Conservation (phyloP, 345 rosid species). For the Punica granatum region DNA sequence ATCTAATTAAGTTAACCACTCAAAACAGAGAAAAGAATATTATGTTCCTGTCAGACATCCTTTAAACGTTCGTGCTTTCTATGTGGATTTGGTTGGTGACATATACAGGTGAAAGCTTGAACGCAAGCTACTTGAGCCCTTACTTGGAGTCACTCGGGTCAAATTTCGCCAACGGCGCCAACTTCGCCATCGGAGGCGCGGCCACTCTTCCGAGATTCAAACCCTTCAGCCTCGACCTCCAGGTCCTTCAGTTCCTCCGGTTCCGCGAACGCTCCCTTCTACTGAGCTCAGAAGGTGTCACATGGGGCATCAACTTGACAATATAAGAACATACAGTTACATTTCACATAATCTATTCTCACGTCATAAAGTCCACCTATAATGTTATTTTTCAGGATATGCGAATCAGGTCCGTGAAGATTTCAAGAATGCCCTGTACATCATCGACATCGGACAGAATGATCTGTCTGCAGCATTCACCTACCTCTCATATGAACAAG, state of each 20-base stretch:
- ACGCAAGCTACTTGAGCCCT: conserved; percentile 23
- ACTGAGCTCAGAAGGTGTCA: conserved; percentile 21
- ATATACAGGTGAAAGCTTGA: conserved; percentile 35
- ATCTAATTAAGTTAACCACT: no score
- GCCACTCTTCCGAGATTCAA: conserved; percentile 21
- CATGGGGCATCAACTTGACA: not conserved
- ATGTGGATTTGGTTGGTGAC: no score
- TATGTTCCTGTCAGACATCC: no score
- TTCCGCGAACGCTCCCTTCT: conserved; percentile 31
- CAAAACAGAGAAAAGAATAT: no score
- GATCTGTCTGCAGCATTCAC: conserved; percentile 34
- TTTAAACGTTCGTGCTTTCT: not conserved
- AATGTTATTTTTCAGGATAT: conserved; percentile 2
- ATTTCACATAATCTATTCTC: not conserved
- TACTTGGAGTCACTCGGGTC: conserved; percentile 27
- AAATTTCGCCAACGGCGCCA: conserved; percentile 29
- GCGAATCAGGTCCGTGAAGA: conserved; percentile 30
- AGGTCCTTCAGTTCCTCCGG: conserved; percentile 32
- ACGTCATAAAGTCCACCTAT: not conserved
- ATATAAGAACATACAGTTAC: not conserved
- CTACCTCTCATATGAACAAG: conserved; percentile 27
- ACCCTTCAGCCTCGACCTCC: conserved; percentile 31
- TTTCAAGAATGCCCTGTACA: conserved; percentile 45
- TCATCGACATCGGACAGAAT: conserved; percentile 64
- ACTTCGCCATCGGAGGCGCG: conserved; percentile 31